phyloP scores from a whole-genome alignment of 75 land plant species.

The Pseudotsuga menziesii region DNA sequence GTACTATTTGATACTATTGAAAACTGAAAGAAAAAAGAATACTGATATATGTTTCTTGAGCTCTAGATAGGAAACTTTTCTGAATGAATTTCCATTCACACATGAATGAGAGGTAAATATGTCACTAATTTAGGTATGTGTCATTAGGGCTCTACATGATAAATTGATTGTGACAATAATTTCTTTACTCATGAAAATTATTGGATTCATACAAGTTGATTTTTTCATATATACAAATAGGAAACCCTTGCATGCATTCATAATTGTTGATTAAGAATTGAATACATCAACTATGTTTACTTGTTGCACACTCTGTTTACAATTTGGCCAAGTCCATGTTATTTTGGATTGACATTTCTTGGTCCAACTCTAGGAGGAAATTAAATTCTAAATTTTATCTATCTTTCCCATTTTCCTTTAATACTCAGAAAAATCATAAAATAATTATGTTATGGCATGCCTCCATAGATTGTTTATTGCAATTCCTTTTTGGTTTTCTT shows the following conservation, averaged over 20 bases:
- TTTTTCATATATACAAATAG: neutral
- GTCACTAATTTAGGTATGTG: neutral
- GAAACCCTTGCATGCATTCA: neutral
- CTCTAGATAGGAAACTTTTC: neutral
- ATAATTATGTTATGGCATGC: neutral
- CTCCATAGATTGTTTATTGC: neutral
- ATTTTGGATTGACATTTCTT: neutral
- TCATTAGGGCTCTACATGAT: neutral
- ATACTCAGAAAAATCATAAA: neutral
- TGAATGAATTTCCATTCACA: neutral
- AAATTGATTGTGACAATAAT: neutral
- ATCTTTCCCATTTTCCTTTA: neutral
- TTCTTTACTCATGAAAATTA: neutral
- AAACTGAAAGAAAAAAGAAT: too few species aligned
- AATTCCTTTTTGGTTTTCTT: neutral
- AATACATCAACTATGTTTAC: neutral
- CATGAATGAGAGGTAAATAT: neutral
- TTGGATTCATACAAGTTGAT: neutral
- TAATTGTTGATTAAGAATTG: neutral
- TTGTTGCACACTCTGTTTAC: neutral
- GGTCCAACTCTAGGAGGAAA: neutral
- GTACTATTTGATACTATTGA: too few species aligned
- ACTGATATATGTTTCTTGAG: neutral
- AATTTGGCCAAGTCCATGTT: neutral
- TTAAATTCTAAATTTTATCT: neutral